A percentile compares a stretch with the other conserved stretches of the same genome.
These are phyloP conservation scores for Pyrenophora teres DNA, from an alignment of 2,329 filamentous ascomycete genomes.

Conservation along the genomic window DNA sequence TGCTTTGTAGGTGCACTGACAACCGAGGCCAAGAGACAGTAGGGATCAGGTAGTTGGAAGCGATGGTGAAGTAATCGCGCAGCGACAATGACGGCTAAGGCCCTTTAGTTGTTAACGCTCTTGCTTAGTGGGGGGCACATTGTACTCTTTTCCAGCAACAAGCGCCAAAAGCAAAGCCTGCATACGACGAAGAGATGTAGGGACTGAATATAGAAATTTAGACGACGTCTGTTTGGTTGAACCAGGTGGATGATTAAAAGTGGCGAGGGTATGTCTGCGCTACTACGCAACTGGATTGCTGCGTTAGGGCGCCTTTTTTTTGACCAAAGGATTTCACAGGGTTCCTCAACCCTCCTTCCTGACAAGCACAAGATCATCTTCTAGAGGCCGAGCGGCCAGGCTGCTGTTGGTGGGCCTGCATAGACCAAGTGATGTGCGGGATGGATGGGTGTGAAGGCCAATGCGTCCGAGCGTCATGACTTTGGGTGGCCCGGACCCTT, in stretches of 20 bases:
- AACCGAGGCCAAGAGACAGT: conserved; percentile 34
- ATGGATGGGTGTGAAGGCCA: conserved; percentile 45
- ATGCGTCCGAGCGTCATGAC: conserved; percentile 27
- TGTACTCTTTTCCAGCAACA: conserved; percentile 32
- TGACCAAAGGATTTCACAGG: conserved; percentile 38
- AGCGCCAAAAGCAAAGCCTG: conserved; percentile 40
- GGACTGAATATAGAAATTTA: conserved; percentile 39
- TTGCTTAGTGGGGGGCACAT: conserved; percentile 27
- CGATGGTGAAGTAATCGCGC: conserved; percentile 32
- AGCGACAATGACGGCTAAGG: conserved; percentile 30
- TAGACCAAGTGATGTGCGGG: conserved; percentile 48
- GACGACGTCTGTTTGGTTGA: conserved; percentile 40
- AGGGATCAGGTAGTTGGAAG: conserved; percentile 17
- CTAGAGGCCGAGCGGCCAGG: conserved; percentile 20
- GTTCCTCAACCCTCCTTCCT: conserved; percentile 28
- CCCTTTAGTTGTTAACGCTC: conserved; percentile 31
- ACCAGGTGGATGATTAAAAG: conserved; percentile 45
- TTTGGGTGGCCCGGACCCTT: conserved; percentile 20
- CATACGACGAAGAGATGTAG: conserved; percentile 38
- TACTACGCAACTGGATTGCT: conserved; percentile 36
- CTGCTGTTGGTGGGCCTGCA: conserved; percentile 40
- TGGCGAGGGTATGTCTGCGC: conserved; percentile 43
- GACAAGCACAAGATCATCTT: conserved; percentile 24
- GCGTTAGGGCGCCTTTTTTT: conserved; percentile 30
- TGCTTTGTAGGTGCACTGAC: conserved; percentile 34